Base-by-base conservation (phyloP, 2,329 filamentous ascomycete species). In the Phaeoacremonium minimum region DNA sequence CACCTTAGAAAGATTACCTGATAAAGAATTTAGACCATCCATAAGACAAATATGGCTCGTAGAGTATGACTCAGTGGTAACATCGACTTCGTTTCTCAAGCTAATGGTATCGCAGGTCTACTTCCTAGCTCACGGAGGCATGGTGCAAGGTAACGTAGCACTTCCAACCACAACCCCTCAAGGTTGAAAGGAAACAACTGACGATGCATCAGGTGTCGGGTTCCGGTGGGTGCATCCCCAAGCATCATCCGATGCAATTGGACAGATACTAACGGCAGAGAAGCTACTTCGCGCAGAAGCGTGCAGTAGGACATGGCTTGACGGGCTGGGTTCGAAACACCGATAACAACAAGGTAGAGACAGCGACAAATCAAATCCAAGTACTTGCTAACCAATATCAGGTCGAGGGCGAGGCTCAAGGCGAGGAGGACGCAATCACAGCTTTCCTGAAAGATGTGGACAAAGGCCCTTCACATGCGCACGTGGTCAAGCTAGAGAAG, bases 391-490 rank as follows among this genome's bases (percentile, higher is more conserved):
- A n/a, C n/a, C n/a, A n/a, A n/a, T n/a, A n/a, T 50, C 32, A 95
- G 87, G 90, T 97, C 32, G 80, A 87, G 53, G 91, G 91, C 17
- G 90, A 96, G 63, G 89, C 83, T 5, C 91, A 97, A 57, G 90
- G 88, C 18, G 69, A 75, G 3, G 71, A 80, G 2, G 72, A 78
- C 1, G 62, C 73, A 3, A 57, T 97, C 17, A 62, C 79, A 35
- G 75, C 79, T 37, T 84, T 96, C 46, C 64, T 95, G 22, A 77
- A 83, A 47, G 80, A 87, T 44, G 66, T 96, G 32, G 75, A 88
- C 51, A 73, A 78, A 35, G 91, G 91, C 0, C 90, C 90, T 0
- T 66, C 71, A 2, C 70, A 77, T 37, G 82, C 90, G 2, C 75
- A 75, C 16, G 91, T 97, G 0, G 78, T 80, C 26, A 81, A 83